A percentile compares a stretch with the other conserved stretches of the same genome.
Evolutionary conservation across 208 protist species (phyloP).

Genomic region (Trypanosoma rangeli): DNA sequence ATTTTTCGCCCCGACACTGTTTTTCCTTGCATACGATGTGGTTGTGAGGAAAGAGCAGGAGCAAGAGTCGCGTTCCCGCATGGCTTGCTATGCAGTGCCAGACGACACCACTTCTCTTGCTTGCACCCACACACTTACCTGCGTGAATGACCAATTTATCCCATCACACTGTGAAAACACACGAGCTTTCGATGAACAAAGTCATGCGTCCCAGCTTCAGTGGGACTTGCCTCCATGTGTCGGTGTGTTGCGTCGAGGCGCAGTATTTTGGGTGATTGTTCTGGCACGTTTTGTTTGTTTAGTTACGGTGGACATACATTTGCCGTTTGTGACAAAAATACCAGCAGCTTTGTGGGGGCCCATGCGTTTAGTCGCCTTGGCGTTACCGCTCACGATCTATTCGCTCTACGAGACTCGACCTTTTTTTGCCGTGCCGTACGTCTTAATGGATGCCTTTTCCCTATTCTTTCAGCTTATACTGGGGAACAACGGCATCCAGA

Average conservation of each 20-base stretch:
- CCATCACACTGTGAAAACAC: background rate
- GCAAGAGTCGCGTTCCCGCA: background rate
- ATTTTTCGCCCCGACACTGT: conserved; percentile 21
- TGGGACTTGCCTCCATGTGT: conserved; percentile 28
- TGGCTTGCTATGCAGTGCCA: conserved; percentile 7
- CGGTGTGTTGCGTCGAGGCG: background rate
- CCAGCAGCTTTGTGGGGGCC: conserved; percentile 6
- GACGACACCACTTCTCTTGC: background rate
- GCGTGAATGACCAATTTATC: too few relatives aligned
- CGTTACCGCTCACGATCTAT: conserved; percentile 19
- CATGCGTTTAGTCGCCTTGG: conserved; percentile 8
- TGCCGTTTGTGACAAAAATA: conserved; percentile 5
- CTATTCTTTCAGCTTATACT: conserved; percentile 18
- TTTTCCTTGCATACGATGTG: conserved; percentile 17
- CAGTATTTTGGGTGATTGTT: conserved; percentile 26
- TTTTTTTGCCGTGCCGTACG: conserved; percentile 22
- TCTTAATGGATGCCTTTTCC: conserved; percentile 29
- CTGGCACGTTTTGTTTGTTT: conserved; percentile 21
- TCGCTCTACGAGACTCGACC: conserved; percentile 5
- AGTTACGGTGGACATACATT: conserved; percentile 26
- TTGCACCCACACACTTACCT: background rate
- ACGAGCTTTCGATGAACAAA: background rate
- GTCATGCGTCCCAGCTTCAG: background rate
- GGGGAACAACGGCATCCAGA: background rate
- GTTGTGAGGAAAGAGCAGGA: conserved; percentile 3